Base-by-base conservation (phyloP, 805 yeast genomes). In the Komagataella populi region DNA sequence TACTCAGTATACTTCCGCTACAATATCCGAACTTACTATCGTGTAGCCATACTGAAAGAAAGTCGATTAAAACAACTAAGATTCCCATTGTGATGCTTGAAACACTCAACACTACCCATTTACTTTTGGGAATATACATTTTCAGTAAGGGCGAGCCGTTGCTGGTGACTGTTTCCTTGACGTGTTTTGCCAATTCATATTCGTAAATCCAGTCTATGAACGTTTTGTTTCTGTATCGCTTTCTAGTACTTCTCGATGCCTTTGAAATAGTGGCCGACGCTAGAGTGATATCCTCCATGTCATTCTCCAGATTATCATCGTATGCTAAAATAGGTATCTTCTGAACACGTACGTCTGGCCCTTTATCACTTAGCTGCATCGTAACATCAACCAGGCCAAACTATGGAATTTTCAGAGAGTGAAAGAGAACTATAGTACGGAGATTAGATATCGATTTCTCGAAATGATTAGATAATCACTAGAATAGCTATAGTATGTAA, bases 1-100 rank as follows among this genome's bases (percentile, higher is more conserved):
- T 59, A 1, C 55, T 53, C 50, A 62, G 61, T 7, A 65, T 6
- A 20, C 64, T 55, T 6, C 56, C 60, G 7, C 66, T 55, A 56
- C 87, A 81, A 6, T 72, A 56, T 0, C 86, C 86, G 53, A 70
- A 72, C 50, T 75, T 73, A 47, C 77, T 53, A 55, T 78, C 84
- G 52, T 76, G 71, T 47, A 80, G 62, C 70, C 74, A 70, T 22
- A 70, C 75, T 1, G 81, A 68, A 0, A 68, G 54, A 55, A 77
- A 70, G 55, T 81, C 83, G 22, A 80, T 66, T 17, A 69, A 54
- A 0, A 79, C 68, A 0, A 84, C 71, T 3, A 72, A 55, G 23
- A 73, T 64, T 0, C 85, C 84, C 48, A 77, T 69, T 0, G 66
- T 17, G 1, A 78, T 55, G 4, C 83, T 73, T 50, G 75, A 68